phyloP scores from a whole-genome alignment of 2,329 filamentous ascomycete genomes.

The Hortaea werneckii region DNA sequence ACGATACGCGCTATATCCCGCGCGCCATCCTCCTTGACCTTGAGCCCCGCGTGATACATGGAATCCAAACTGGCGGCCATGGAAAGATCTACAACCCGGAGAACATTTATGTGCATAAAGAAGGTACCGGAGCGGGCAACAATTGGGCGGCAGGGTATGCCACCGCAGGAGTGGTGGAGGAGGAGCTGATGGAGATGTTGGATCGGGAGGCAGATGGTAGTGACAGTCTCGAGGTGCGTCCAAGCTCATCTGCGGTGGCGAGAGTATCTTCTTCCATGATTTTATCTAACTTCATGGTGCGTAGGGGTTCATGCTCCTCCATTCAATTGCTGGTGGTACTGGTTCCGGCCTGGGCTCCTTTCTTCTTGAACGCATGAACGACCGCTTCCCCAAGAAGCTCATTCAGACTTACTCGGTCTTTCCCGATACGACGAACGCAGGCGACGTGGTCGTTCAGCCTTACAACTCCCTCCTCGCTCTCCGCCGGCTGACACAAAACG shows the following conservation, averaged over 20 bases:
- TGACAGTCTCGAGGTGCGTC: slow-evolving; percentile 73
- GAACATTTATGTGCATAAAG: slow-evolving; percentile 95
- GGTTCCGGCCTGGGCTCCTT: slow-evolving; percentile 94
- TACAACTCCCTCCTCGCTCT: slow-evolving; percentile 95
- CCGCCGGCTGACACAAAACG: slow-evolving; percentile 85
- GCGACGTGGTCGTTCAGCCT: slow-evolving; percentile 91
- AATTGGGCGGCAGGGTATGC: slow-evolving; percentile 98
- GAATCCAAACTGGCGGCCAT: slow-evolving; percentile 87
- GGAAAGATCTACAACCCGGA: slow-evolving; percentile 99
- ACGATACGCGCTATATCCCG: slow-evolving; percentile 96
- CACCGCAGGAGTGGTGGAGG: slow-evolving; percentile 80
- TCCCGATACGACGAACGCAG: slow-evolving; percentile 76
- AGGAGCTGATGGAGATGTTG: slow-evolving; percentile 99
- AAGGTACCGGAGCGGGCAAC: slow-evolving; percentile 87
- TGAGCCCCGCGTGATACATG: slow-evolving; percentile 85
- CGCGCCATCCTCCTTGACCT: slow-evolving; percentile 91
- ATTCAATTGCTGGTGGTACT: slow-evolving; percentile 94
- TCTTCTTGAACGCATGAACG: slow-evolving; percentile 87
- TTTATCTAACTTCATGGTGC: too few relatives aligned
- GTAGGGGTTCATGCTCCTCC: slow-evolving; percentile 93
- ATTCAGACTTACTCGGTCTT: slow-evolving; percentile 99
- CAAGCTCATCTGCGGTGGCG: not conserved
- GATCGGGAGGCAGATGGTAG: slow-evolving; percentile 96
- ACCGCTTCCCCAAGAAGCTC: slow-evolving; percentile 96
- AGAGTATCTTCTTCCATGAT: not conserved